Evolutionary conservation across 164 flowering plant species (phyloP).

Genomic region (Sextonia rubra): DNA sequence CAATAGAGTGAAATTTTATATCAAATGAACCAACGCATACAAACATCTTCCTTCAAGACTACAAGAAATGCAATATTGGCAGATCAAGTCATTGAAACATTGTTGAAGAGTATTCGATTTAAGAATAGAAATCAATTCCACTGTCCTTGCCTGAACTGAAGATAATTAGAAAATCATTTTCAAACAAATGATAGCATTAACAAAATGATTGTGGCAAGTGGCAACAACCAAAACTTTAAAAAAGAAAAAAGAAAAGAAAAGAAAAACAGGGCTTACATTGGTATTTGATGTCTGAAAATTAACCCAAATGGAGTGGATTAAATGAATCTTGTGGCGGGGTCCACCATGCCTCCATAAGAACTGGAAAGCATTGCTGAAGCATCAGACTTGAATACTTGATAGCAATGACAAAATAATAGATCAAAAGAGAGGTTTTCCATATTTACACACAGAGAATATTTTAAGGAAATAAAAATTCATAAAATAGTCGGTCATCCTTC

Average conservation of each 20-base stretch:
- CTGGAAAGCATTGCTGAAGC: conserved; percentile 32
- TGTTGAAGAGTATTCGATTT: background rate
- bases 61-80: background rate
- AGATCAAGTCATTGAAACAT: background rate
- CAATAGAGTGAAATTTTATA: too few relatives aligned
- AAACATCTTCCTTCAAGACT: background rate
- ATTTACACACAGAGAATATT: too few relatives aligned
- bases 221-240: background rate
- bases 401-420: background rate
- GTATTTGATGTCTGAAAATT: conserved; percentile 88
- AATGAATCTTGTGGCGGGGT: conserved; percentile 41
- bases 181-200: too few relatives aligned
- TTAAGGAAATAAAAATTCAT: too few relatives aligned
- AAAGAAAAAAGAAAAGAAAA: background rate
- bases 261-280: conserved; percentile 53
- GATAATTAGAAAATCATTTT: too few relatives aligned
- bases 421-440: background rate
- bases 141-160: background rate
- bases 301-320: conserved; percentile 93
- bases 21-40: background rate
- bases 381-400: background rate
- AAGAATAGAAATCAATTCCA: background rate
- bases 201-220: background rate
- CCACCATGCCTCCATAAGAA: conserved; percentile 87
- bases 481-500: too few relatives aligned